phyloP scores from a whole-genome alignment of 208 protist species.

The Wallacemonas sp. region DNA sequence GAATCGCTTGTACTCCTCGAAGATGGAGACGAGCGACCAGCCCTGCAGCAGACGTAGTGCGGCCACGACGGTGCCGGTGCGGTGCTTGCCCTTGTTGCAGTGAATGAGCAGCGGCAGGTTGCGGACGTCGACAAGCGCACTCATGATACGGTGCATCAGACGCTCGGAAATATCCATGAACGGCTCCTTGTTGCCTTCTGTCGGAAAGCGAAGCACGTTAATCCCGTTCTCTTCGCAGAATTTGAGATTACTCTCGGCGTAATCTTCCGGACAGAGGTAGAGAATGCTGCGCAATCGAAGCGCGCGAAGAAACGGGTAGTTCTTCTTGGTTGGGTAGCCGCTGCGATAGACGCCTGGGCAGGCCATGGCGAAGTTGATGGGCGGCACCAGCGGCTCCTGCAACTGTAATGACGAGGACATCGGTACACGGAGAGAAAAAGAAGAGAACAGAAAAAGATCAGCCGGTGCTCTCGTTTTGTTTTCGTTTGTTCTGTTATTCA shows the following conservation, averaged over 20 bases:
- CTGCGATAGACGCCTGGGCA: slow-evolving; percentile 95
- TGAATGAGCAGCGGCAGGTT: slow-evolving; percentile 97
- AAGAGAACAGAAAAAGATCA: slow-evolving; percentile 14
- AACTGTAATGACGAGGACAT: background rate
- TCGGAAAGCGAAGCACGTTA: slow-evolving; percentile 91
- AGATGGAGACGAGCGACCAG: slow-evolving; percentile 96
- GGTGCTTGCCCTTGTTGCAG: slow-evolving; percentile 98
- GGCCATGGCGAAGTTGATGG: slow-evolving; percentile 97
- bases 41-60: slow-evolving; percentile 92
- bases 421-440: slow-evolving; percentile 14
- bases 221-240: slow-evolving; percentile 92
- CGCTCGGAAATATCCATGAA: slow-evolving; percentile 96
- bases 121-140: slow-evolving; percentile 83
- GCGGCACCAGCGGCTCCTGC: slow-evolving; percentile 74
- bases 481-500: no score
- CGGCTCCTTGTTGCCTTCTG: slow-evolving; percentile 97
- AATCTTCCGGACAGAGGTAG: slow-evolving; percentile 95
- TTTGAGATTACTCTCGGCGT: slow-evolving; percentile 91
- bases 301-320: slow-evolving; percentile 95
- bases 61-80: slow-evolving; percentile 95
- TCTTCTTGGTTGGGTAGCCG: slow-evolving; percentile 97
- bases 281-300: slow-evolving; percentile 94
- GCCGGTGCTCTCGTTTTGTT: no score
- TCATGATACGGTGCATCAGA: slow-evolving; percentile 88
- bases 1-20: slow-evolving; percentile 96